Percentiles rank a stretch among this genome's conserved stretches.
Evolutionary conservation across 2,329 filamentous ascomycete genomes (phyloP).

Genomic region (Neonectria magnoliae): DNA sequence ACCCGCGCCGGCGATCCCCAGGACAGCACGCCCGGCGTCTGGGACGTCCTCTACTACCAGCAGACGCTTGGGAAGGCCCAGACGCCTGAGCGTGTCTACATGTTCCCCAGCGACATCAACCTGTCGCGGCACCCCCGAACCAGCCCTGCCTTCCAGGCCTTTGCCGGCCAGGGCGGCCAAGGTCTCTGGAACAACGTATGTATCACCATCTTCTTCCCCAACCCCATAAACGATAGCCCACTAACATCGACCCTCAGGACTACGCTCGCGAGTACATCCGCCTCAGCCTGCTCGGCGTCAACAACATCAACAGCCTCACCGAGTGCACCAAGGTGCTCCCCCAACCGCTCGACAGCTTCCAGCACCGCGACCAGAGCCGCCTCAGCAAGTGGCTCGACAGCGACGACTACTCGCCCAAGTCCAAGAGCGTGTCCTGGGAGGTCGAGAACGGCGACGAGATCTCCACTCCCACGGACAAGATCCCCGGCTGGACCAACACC

Average conservation of each 20-base stretch:
- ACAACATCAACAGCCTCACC: conserved; percentile 64
- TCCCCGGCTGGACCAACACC: conserved; percentile 35
- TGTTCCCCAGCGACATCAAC: conserved; percentile 54
- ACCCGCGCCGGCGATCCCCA: conserved; percentile 56
- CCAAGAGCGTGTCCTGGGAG: conserved; percentile 39
- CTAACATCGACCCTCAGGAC: conserved; percentile 46
- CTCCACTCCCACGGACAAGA: conserved; percentile 34
- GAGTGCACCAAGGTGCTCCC: conserved; percentile 66
- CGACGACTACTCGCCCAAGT: conserved; percentile 39
- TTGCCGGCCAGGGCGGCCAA: conserved; percentile 49
- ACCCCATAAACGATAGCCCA: neutral
- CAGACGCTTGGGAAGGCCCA: conserved; percentile 47
- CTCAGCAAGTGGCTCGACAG: conserved; percentile 44
- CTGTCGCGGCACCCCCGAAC: conserved; percentile 52
- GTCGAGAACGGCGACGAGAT: conserved; percentile 38
- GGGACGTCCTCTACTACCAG: conserved; percentile 63
- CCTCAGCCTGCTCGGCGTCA: conserved; percentile 64
- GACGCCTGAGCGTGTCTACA: conserved; percentile 51
- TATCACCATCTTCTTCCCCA: neutral
- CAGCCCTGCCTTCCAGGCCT: conserved; percentile 49
- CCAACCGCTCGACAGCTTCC: conserved; percentile 32
- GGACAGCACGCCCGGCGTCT: conserved; percentile 62
- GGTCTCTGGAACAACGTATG: conserved; percentile 54
- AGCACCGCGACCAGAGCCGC: conserved; percentile 32
- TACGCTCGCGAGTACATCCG: conserved; percentile 64